phyloP scores from a whole-genome alignment of 129 eudicot species.

The Oenanthe sinensis region DNA sequence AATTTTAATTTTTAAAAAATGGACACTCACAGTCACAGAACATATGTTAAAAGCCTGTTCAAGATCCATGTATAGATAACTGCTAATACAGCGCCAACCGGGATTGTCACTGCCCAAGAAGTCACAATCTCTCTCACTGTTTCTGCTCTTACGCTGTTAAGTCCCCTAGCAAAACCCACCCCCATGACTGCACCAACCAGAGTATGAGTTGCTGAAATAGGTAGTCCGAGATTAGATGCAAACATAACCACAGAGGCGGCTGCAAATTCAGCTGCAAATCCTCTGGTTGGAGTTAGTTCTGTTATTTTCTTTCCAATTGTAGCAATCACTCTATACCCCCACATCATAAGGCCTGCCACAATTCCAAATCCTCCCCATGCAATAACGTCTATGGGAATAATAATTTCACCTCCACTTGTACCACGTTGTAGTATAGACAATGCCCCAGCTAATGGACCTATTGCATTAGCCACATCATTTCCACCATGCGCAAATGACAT shows the following conservation, averaged over 20 bases:
- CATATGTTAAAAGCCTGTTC: conserved; percentile 51
- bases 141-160: conserved; percentile 90
- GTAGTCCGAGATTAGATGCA: conserved; percentile 92
- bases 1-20: conserved; percentile 13
- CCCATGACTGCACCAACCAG: conserved; percentile 99
- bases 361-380: conserved; percentile 99
- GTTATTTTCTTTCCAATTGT: conserved; percentile 97
- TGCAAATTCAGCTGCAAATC: conserved; percentile 98
- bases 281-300: conserved; percentile 90
- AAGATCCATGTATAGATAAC: conserved; percentile 76
- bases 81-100: conserved; percentile 68
- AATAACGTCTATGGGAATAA: conserved; percentile 75
- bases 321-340: conserved; percentile 96
- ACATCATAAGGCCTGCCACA: conserved; percentile 93
- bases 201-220: conserved; percentile 94
- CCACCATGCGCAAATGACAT: conserved; percentile 99
- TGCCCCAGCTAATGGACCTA: conserved; percentile 94
- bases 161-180: conserved; percentile 93
- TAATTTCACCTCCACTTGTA: conserved; percentile 56
- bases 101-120: conserved; percentile 95
- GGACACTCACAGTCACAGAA: conserved; percentile 31
- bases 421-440: conserved; percentile 84
- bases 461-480: conserved; percentile 92
- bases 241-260: conserved; percentile 94
- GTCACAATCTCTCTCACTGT: conserved; percentile 90